Percentiles rank a stretch among this genome's conserved stretches.
These are phyloP conservation scores for Guyanaporus albipodus DNA, from an alignment of 768 basidiomycete genomes.

Conservation along the genomic window DNA sequence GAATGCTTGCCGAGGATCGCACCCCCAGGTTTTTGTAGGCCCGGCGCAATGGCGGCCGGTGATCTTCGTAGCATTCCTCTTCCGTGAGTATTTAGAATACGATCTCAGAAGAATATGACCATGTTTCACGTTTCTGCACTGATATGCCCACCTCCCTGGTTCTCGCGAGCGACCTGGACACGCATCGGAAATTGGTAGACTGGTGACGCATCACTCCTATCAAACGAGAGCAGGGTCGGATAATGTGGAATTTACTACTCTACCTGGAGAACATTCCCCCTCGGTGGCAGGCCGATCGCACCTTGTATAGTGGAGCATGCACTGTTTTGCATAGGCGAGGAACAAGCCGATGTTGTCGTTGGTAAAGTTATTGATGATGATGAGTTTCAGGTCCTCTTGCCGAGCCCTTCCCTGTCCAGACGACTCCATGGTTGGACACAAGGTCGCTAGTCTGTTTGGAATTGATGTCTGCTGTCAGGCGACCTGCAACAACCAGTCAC, in stretches of 20 bases:
- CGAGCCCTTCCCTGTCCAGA: background rate
- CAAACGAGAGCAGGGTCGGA: background rate
- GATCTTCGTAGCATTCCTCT: constrained; percentile 6
- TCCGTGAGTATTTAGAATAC: constrained; percentile 1
- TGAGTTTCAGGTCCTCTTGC: too few species aligned
- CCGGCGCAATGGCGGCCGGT: background rate
- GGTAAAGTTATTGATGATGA: too few species aligned
- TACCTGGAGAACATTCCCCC: background rate
- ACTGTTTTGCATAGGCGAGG: background rate
- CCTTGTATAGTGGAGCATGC: constrained; percentile 7
- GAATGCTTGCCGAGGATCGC: background rate
- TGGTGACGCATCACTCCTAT: constrained; percentile 4
- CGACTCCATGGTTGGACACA: background rate
- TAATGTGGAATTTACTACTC: background rate
- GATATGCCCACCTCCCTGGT: constrained; percentile 6
- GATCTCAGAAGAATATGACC: too few species aligned
- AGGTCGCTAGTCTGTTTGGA: background rate
- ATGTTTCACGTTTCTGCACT: background rate
- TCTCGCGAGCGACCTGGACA: constrained; percentile 2
- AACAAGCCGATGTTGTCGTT: background rate
- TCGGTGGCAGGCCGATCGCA: background rate
- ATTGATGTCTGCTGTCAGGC: background rate
- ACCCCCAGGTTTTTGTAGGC: too few species aligned
- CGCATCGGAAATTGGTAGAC: background rate
- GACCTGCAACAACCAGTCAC: background rate